Evolutionary conservation across 352 stramenopile species (phyloP).

Genomic region (Phytophthora meadii): DNA sequence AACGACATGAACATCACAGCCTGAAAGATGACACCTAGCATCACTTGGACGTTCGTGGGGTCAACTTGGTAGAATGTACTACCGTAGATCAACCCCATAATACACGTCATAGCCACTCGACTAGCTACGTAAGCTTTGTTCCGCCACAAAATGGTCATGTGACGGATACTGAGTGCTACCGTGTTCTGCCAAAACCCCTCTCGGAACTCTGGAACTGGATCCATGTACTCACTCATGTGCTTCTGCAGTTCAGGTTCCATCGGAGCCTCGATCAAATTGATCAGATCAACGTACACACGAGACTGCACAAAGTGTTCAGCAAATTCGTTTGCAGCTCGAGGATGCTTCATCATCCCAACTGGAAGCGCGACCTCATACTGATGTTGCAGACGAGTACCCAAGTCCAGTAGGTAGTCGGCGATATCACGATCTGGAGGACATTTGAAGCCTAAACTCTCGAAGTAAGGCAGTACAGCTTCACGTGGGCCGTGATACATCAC

Average conservation of each 20-base stretch:
- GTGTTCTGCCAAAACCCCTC: conserved; percentile 7
- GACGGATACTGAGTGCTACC: conserved; percentile 11
- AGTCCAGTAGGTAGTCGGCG: conserved; percentile 35
- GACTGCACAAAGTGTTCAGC: conserved; percentile 14
- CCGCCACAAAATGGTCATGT: not conserved
- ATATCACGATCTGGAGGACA: conserved; percentile 24
- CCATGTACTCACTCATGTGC: conserved; percentile 23
- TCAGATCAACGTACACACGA: conserved; percentile 12
- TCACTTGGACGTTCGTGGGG: not conserved
- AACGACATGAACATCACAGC: no score
- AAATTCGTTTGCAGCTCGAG: conserved; percentile 22
- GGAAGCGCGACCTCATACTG: not conserved
- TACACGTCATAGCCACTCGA: not conserved
- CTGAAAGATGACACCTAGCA: not conserved
- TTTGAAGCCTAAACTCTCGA: conserved; percentile 28
- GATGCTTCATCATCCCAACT: conserved; percentile 16
- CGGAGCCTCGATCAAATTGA: not conserved
- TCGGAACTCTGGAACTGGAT: conserved; percentile 21
- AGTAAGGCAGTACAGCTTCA: conserved; percentile 28
- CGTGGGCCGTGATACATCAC: conserved; percentile 40
- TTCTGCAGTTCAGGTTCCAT: conserved; percentile 20
- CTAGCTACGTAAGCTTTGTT: conserved; percentile 1
- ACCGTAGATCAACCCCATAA: not conserved
- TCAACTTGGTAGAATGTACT: not conserved
- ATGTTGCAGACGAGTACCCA: conserved; percentile 14